Conservation (phyloP, 441 rosid genomes). For the Mallotus japonicus region DNA sequence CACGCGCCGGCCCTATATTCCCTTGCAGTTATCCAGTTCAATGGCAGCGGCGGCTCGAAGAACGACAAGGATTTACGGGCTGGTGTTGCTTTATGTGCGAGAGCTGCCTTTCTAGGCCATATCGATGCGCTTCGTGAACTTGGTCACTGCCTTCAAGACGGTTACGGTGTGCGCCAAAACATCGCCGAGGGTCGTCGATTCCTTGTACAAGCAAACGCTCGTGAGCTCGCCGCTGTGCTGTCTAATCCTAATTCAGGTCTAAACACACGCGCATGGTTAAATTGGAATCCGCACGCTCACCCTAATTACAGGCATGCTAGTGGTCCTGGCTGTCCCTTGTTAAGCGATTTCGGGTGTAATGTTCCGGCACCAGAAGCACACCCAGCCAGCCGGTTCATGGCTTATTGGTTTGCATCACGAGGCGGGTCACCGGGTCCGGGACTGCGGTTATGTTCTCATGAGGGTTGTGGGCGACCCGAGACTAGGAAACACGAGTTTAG, state of each 20-base stretch:
- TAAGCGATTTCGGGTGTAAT: conserved; percentile 90
- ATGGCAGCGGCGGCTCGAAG: conserved; percentile 93
- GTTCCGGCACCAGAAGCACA: conserved; percentile 87
- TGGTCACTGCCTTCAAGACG: conserved; percentile 94
- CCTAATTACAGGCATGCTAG: conserved; percentile 29
- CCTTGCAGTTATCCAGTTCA: conserved; percentile 81
- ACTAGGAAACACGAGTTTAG: conserved; percentile 87
- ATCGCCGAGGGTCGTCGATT: conserved; percentile 78
- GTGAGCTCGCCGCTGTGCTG: conserved; percentile 70
- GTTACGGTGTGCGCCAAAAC: conserved; percentile 89
- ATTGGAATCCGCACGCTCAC: conserved; percentile 43
- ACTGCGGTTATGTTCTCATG: conserved; percentile 73
- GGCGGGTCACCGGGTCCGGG: conserved; percentile 50
- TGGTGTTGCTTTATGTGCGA: conserved; percentile 85
- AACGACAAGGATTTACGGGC: conserved; percentile 84
- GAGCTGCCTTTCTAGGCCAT: conserved; percentile 83
- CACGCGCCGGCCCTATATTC: conserved; percentile 87
- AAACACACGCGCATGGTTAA: conserved; percentile 49
- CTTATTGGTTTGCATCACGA: conserved; percentile 59
- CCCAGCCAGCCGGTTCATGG: conserved; percentile 63
- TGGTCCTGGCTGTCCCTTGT: conserved; percentile 55
- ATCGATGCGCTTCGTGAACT: conserved; percentile 86
- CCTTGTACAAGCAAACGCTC: conserved; percentile 88
- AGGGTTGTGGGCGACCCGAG: conserved; percentile 87
- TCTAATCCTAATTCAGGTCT: conserved; percentile 30